Percentiles rank a stretch among this genome's conserved stretches.
Conservation (phyloP, 176 grass and related monocot species). For the Leersia perrieri region DNA sequence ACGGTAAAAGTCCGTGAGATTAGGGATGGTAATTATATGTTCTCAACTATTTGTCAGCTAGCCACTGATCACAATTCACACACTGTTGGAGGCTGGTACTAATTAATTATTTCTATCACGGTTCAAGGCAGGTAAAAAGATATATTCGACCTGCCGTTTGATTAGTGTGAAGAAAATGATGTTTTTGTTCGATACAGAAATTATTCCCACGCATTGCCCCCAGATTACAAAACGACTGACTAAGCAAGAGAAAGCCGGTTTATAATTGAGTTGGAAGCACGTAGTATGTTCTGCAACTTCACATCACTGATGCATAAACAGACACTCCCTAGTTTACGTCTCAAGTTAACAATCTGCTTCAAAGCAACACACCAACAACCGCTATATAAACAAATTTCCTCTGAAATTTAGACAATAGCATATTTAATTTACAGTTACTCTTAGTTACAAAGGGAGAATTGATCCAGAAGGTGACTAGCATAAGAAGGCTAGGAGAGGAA, state of each 20-base stretch:
- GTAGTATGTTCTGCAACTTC: too few species aligned
- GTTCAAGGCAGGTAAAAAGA: not conserved
- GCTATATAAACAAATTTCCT: not conserved
- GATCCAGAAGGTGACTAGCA: not conserved
- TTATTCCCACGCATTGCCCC: not conserved
- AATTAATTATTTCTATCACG: not conserved
- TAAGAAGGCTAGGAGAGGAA: not conserved
- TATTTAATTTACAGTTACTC: not conserved
- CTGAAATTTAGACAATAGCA: not conserved
- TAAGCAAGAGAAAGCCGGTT: not conserved
- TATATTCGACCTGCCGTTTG: not conserved
- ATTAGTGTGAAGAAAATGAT: not conserved
- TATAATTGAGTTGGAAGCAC: too few species aligned
- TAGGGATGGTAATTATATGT: not conserved
- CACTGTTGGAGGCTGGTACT: too few species aligned
- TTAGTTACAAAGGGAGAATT: not conserved
- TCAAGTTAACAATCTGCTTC: not conserved
- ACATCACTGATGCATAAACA: not conserved
- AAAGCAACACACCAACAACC: constrained; percentile 1
- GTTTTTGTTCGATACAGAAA: not conserved
- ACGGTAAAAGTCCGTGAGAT: not conserved
- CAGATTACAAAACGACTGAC: not conserved
- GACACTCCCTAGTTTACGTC: not conserved
- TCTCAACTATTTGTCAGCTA: not conserved
- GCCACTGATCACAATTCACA: not conserved